Evolutionary conservation across 2,329 filamentous ascomycete genomes (phyloP).

Genomic region (Ophiostoma himal-ulmi): DNA sequence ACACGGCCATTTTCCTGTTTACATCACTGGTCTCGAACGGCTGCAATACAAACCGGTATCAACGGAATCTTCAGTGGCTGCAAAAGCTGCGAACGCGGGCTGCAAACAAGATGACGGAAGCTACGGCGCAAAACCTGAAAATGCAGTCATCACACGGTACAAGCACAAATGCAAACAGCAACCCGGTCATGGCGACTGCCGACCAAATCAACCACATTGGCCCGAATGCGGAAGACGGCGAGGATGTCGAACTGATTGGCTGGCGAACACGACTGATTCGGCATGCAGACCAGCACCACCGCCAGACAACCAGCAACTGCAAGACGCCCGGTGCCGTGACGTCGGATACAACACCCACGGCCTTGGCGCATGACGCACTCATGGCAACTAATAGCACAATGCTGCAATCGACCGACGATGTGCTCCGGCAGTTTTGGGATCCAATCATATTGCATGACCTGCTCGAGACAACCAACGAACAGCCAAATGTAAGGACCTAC

Average conservation of each 20-base stretch:
- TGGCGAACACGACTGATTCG: slow-evolving; percentile 21
- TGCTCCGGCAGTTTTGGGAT: slow-evolving; percentile 19
- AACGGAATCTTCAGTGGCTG: neutral
- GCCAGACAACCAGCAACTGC: neutral
- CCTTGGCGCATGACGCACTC: neutral
- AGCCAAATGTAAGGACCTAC: neutral
- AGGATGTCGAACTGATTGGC: slow-evolving; percentile 19
- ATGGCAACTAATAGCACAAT: neutral
- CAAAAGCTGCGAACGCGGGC: neutral
- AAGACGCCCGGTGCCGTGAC: neutral
- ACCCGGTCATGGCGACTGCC: neutral
- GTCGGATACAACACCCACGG: neutral
- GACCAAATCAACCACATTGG: neutral
- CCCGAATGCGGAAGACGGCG: neutral
- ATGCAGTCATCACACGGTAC: neutral
- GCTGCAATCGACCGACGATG: slow-evolving; percentile 17
- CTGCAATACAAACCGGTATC: neutral
- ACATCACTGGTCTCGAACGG: neutral
- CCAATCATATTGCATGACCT: slow-evolving; percentile 19
- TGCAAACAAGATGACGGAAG: neutral
- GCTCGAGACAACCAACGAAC: slow-evolving; percentile 14
- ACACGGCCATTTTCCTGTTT: slow-evolving; percentile 16
- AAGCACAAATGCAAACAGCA: neutral
- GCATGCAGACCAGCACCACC: slow-evolving; percentile 15
- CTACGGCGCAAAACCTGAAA: neutral